Conservation (phyloP, 176 grass and related monocot species). For the Coix lacrymajobi region DNA sequence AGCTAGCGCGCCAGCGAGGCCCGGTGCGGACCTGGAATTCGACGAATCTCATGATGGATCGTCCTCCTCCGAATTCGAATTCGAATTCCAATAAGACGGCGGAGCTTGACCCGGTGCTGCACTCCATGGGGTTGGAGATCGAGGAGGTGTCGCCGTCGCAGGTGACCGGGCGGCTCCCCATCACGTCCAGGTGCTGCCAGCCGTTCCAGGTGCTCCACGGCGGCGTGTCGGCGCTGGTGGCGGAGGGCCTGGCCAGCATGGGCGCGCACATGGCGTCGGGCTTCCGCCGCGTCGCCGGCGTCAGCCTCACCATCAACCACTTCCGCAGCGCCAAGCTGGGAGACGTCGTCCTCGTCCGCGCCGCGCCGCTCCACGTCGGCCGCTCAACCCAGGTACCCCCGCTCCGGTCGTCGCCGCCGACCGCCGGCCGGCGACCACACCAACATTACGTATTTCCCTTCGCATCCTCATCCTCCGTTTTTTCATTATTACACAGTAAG, state of each 20-base stretch:
- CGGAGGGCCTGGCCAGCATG: constrained; percentile 80
- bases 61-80: too few species aligned
- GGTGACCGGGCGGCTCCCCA: constrained; percentile 44
- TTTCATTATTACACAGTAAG: too few species aligned
- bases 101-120: constrained; percentile 53
- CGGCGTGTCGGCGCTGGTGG: constrained; percentile 66
- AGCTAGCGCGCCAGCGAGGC: too few species aligned
- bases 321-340: constrained; percentile 58
- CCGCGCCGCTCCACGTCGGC: constrained; percentile 49
- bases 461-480: too few species aligned
- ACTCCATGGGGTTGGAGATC: constrained; percentile 69
- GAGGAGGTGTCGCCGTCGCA: constrained; percentile 38
- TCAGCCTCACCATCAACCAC: constrained; percentile 86
- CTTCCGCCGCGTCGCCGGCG: constrained; percentile 57
- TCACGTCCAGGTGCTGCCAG: constrained; percentile 67
- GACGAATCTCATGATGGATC: too few species aligned
- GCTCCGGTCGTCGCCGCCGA: too few species aligned
- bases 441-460: too few species aligned
- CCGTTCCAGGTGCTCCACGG: constrained; percentile 86
- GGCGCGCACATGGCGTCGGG: constrained; percentile 85
- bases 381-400: constrained; percentile 65
- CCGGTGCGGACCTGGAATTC: too few species aligned
- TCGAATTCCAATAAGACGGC: too few species aligned
- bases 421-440: too few species aligned
- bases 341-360: constrained; percentile 60